Base-by-base conservation (phyloP, 1,284 basidiomycete genomes). In the Cystobasidiaceae sp. region DNA sequence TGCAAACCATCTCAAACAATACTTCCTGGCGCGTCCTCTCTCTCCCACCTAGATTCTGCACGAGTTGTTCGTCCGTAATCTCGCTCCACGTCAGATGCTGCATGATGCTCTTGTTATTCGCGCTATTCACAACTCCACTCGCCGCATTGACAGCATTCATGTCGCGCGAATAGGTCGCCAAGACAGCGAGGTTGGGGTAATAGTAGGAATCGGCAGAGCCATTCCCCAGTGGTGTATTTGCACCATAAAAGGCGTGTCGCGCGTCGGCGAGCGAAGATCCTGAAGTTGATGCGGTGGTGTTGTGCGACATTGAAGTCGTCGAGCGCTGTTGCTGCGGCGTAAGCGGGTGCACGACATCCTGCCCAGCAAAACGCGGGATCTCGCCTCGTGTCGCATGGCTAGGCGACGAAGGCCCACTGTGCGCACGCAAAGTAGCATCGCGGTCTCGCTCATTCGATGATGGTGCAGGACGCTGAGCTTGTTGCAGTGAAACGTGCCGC, bases 1-100 rank as follows among this genome's bases (percentile, higher is more conserved):
- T 93, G 41, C 90, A 89, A 49, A 98, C 93, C 71, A 98, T 97
- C 79, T 98, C 94, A 83, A 93, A 97, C 33, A 98, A 78, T 2
- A 97, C 94, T 79, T 98, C 94, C 76, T 97, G 94, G 55, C 94
- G 83, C 30, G 92, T 97, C 56, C 94, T 84, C 76, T 98, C 94
- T 64, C 93, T 83, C 23, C 90, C 86, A 21, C 92, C 90, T 21
- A 98, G 81, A 74, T 98, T 94, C 44, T 86, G 86, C 7, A 97
- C 91, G 32, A 98, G 84, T 75, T 98, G 94, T 65, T 91, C 89
- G 75, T 96, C 90, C 7, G 93, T 92, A 73, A 89, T 89, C 76
- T 97, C 90, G 73, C 89, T 93, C 94, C 94, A 98, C 39, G 90
- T 94, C 63, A 86, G 81, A 0, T 88, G 89, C 11, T 71, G 58